Percentiles rank a stretch among this genome's conserved stretches.
phyloP scores from a whole-genome alignment of 768 basidiomycete species.

The Pleurotus salmoneostramineus region DNA sequence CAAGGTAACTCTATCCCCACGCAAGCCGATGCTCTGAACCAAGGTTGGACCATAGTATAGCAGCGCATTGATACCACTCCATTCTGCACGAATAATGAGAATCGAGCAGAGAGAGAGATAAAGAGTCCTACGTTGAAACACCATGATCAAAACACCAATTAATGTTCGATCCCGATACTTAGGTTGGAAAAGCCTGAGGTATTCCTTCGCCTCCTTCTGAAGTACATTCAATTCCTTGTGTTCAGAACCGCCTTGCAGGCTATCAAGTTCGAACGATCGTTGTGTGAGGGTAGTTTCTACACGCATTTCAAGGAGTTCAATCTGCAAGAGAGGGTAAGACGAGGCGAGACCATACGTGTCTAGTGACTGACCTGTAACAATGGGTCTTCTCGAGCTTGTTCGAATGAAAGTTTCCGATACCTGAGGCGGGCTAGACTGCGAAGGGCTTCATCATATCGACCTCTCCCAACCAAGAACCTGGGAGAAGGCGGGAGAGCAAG shows the following conservation, averaged over 20 bases:
- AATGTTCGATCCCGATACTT: slow-evolving; percentile 59
- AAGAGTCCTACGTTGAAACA: slow-evolving; percentile 68
- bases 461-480: slow-evolving; percentile 49
- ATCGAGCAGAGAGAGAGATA: background rate
- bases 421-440: slow-evolving; percentile 54
- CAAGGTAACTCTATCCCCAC: slow-evolving; percentile 54
- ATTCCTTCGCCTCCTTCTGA: slow-evolving; percentile 36
- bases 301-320: slow-evolving; percentile 76
- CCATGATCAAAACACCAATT: slow-evolving; percentile 73
- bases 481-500: slow-evolving; percentile 60
- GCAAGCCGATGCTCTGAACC: slow-evolving; percentile 58
- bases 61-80: slow-evolving; percentile 84
- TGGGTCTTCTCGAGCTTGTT: slow-evolving; percentile 46
- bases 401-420: slow-evolving; percentile 27
- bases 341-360: background rate
- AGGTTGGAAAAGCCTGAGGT: slow-evolving; percentile 40
- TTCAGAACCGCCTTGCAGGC: slow-evolving; percentile 11
- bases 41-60: slow-evolving; percentile 81
- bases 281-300: slow-evolving; percentile 57
- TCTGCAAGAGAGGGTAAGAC: slow-evolving; percentile 27
- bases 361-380: slow-evolving; percentile 41
- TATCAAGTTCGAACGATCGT: slow-evolving; percentile 22
- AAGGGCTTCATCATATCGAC: slow-evolving; percentile 54
- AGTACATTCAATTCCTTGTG: slow-evolving; percentile 29
- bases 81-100: slow-evolving; percentile 44